Conservation (phyloP, 75 land plant species). For the Sequoiadendron giganteum region DNA sequence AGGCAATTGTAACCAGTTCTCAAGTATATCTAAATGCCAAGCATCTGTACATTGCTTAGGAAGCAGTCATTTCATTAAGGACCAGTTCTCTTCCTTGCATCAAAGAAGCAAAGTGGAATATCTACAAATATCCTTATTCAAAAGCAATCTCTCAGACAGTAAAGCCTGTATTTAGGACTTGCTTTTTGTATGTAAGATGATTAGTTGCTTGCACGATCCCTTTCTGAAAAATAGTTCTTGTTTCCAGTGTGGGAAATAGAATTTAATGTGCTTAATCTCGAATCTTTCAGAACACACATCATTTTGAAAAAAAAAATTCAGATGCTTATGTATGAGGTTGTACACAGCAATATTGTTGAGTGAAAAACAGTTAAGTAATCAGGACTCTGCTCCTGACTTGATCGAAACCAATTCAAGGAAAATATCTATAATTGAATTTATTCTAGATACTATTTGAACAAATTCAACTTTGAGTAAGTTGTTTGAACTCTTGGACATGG, state of each 20-base stretch:
- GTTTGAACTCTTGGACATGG: not conserved
- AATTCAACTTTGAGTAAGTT: not conserved
- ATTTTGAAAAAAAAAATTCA: not conserved
- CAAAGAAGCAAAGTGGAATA: not conserved
- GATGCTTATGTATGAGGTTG: not conserved
- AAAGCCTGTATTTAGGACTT: not conserved
- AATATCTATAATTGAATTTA: not conserved
- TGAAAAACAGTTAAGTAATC: not conserved
- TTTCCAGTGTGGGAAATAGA: not conserved
- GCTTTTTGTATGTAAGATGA: not conserved
- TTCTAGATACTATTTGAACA: not conserved
- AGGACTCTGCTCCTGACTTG: not conserved
- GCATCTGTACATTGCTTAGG: not conserved
- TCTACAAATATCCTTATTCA: not conserved
- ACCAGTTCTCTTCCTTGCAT: not conserved
- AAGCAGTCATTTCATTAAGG: not conserved
- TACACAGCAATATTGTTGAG: not conserved
- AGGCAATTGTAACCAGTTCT: not conserved
- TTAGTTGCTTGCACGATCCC: not conserved
- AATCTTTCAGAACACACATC: not conserved
- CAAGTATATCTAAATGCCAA: not conserved
- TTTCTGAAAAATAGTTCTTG: not conserved
- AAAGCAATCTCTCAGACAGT: not conserved
- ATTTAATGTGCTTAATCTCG: not conserved
- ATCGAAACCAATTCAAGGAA: too few relatives aligned